Evolutionary conservation across 2,329 filamentous ascomycete species (phyloP).

Genomic region (Hymenoscyphus salicellus): DNA sequence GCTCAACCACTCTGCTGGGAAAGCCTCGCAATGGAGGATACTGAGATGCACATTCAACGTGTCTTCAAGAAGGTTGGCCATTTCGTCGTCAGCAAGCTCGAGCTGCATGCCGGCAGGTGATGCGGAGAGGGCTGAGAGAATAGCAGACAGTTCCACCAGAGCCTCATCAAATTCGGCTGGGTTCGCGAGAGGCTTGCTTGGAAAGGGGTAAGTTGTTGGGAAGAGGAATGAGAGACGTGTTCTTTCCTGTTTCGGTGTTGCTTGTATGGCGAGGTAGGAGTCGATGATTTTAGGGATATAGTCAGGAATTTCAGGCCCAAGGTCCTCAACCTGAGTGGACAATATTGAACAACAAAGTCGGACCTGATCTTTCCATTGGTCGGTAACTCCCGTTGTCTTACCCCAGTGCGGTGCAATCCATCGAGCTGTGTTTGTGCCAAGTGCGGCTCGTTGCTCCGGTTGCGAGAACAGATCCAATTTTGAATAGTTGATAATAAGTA

Average conservation of each 20-base stretch:
- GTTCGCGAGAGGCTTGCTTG: constrained; percentile 62
- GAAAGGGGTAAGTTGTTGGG: constrained; percentile 86
- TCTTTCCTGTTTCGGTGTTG: constrained; percentile 51
- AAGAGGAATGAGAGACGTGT: constrained; percentile 82
- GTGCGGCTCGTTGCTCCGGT: constrained; percentile 68
- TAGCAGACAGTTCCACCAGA: constrained; percentile 81
- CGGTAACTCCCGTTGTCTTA: constrained; percentile 65
- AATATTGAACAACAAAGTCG: constrained; percentile 90
- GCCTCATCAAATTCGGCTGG: constrained; percentile 73
- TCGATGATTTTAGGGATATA: constrained; percentile 89
- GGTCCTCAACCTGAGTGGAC: constrained; percentile 75
- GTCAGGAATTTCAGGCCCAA: constrained; percentile 78
- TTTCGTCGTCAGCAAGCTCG: constrained; percentile 70
- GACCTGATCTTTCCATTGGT: constrained; percentile 90
- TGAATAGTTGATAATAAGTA: constrained; percentile 89
- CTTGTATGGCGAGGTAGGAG: constrained; percentile 76
- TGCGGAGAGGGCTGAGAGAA: constrained; percentile 78
- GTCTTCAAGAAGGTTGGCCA: constrained; percentile 72
- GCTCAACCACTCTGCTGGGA: constrained; percentile 86
- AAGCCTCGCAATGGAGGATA: constrained; percentile 83
- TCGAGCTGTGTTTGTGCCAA: constrained; percentile 77
- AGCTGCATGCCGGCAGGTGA: constrained; percentile 71
- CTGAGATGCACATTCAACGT: constrained; percentile 83
- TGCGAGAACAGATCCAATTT: constrained; percentile 76
- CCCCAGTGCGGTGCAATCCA: constrained; percentile 98